Evolutionary conservation across 192 early-diverging fungal genomes (phyloP), one percentile per base, ranked within the genome.

Genomic region (Gonapodya prolifera): DNA sequence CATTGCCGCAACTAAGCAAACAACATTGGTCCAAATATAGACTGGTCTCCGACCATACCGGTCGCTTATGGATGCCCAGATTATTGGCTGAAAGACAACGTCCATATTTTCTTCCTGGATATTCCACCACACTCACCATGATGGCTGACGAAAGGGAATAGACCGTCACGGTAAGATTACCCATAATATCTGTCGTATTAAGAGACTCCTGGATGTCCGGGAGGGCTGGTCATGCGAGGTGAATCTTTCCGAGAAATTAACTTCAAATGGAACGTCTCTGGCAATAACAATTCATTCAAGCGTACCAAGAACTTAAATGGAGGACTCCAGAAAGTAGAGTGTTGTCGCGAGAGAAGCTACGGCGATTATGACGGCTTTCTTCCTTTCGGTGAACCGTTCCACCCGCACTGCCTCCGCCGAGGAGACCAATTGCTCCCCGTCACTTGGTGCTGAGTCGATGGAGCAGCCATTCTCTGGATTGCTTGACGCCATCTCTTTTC

Each of bases 21-120:
- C 35, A 2, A 86, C 75, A 79, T 85, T 81, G 16, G 85, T 83
- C 8, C 79, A 0, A 28, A 78, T 81, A 61, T 86, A 86, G 2
- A 86, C 80, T 0, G 78, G 79, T 35, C 83, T 84, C 16, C 88
- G 83, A 0, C 88, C 88, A 34, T 83, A 83, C 8, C 77, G 75
- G 77, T 89, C 88, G 0, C 86, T 83, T 13, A 87, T 75, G 69
- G 86, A 84, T 45, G 82, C 87, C 83, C 86, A 87, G 17, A 89
- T 0, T 0, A 89, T 77, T 16, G 88, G 88, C n/a, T 83, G 83
- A 0, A 89, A 70, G 0, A 79, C n/a, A n/a, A n/a, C n/a, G n/a
- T n/a, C n/a, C n/a, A n/a, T n/a, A n/a, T n/a, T n/a, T n/a, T n/a
- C n/a, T n/a, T n/a, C n/a, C n/a, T n/a, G n/a, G n/a, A n/a, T n/a